Evolutionary conservation across 176 grass and related monocot species (phyloP).

Genomic region (Phragmites australis): DNA sequence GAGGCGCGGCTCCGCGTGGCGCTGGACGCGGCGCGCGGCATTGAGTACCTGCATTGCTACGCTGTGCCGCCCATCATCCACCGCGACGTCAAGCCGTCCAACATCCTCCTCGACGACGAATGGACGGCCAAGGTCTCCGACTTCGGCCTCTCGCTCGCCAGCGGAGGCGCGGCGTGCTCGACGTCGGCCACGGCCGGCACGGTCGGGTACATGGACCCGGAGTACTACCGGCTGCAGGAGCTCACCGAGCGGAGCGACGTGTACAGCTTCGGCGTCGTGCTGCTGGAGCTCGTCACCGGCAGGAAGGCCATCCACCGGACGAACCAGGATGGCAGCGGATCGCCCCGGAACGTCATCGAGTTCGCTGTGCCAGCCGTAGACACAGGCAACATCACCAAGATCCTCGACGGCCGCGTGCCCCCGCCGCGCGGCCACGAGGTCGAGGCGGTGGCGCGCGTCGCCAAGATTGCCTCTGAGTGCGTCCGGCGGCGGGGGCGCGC

Average conservation of each 20-base stretch:
- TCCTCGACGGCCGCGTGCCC: conserved; percentile 59
- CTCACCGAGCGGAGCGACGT: conserved; percentile 88
- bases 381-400: conserved; percentile 6
- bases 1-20: conserved; percentile 63
- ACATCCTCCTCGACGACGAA: conserved; percentile 79
- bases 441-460: conserved; percentile 60
- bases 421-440: conserved; percentile 46
- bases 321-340: conserved; percentile 52
- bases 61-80: conserved; percentile 93
- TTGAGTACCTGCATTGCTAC: conserved; percentile 96
- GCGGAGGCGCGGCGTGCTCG: neutral
- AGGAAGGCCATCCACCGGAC: conserved; percentile 70
- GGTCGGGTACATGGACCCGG: conserved; percentile 95
- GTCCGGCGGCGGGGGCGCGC: conserved; percentile 50
- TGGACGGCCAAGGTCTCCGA: conserved; percentile 97
- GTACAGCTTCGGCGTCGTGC: conserved; percentile 94
- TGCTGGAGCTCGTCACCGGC: conserved; percentile 85
- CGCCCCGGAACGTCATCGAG: conserved; percentile 70
- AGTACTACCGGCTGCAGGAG: conserved; percentile 84
- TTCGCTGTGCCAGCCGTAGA: conserved; percentile 68
- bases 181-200: conserved; percentile 62
- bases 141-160: conserved; percentile 79
- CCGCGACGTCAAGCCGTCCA: conserved; percentile 93
- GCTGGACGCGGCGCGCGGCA: conserved; percentile 82
- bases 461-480: conserved; percentile 65